Percentiles rank a stretch among this genome's conserved stretches.
Conservation (phyloP, 1,139 yeast genomes). For the Blastobotrys arbuscula region DNA sequence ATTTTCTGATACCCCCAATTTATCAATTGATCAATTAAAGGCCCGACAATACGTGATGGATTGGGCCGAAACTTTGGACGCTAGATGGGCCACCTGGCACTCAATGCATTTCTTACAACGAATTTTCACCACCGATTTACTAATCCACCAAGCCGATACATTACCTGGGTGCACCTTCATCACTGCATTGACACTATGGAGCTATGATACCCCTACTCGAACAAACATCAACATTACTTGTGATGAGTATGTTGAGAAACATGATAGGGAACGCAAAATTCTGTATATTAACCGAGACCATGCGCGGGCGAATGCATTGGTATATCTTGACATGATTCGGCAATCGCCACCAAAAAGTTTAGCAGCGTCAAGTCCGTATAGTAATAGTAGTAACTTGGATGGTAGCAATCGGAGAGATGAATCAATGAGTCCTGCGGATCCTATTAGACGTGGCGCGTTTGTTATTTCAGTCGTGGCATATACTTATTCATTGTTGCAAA, state of each 20-base stretch:
- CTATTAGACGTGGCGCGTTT: constrained; percentile 10
- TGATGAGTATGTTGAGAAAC: background rate
- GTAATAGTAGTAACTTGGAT: background rate
- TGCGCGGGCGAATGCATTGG: constrained; percentile 17
- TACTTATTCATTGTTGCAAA: constrained; percentile 13
- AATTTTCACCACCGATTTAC: constrained; percentile 20
- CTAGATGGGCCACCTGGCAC: constrained; percentile 29
- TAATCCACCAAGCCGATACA: constrained; percentile 26
- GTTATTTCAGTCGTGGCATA: constrained; percentile 15
- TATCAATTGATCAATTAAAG: constrained; percentile 12
- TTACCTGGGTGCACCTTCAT: constrained; percentile 29
- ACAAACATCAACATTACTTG: constrained; percentile 3
- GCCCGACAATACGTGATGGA: constrained; percentile 17
- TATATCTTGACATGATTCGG: constrained; percentile 17
- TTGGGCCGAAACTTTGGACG: constrained; percentile 28
- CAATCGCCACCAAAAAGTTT: constrained; percentile 17
- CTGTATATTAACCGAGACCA: constrained; percentile 8
- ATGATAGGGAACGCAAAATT: background rate
- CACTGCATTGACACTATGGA: constrained; percentile 27
- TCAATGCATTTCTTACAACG: constrained; percentile 27
- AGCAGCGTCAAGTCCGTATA: constrained; percentile 12
- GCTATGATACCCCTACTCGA: constrained; percentile 20
- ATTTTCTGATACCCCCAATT: background rate
- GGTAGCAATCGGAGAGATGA: constrained; percentile 1
- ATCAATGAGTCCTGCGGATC: constrained; percentile 6